Base-by-base conservation (phyloP, 2,329 filamentous ascomycete species). In the Alternaria sp. region DNA sequence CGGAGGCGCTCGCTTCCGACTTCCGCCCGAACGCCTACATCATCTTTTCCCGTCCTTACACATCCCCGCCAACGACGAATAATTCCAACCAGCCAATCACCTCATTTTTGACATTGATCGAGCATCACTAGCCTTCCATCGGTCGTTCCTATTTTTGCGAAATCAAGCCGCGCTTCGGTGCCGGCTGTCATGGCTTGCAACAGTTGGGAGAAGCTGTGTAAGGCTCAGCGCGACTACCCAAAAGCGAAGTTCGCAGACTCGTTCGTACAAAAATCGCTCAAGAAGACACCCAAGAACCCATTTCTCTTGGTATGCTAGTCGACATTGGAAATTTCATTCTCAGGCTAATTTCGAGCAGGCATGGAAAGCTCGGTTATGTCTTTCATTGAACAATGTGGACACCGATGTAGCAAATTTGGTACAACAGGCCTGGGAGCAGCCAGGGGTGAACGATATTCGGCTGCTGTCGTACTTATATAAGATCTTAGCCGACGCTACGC, bases 211-310 rank as follows among this genome's bases (percentile, higher is more conserved):
- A 79, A 74, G 60, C 67, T 79, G 28, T 55, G 61, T 11, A 79
- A 75, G 55, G 71, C 75, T 30, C 72, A 73, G 63, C 73, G 72
- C 33, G 75, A 78, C 45, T 75, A 75, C 53, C 70, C 75, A 14
- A 79, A 75, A 63, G 69, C 76, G 41, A 80, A 79, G 67, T 73
- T 75, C 55, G 79, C 78, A 46, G 65, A 75, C 20, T 68, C 71
- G 21, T 75, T 78, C 44, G 74, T 76, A 25, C 66, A 67, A 41
- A 79, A 76, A 60, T 69, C 73, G 41, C 69, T 80, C 25, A 79
- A 80, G 64, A 80, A 79, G 60, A 70, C 69, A 9, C 73, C 77
- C 18, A 68, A 71, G 23, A 78, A 81, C 54, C 75, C 78, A n/a
- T 80, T 77, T 65, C 66, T 80, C 26, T 54, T 72, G 51, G 77